Evolutionary conservation across 2,329 filamentous ascomycete species (phyloP).

Genomic region (Ophiocordyceps robertsii): DNA sequence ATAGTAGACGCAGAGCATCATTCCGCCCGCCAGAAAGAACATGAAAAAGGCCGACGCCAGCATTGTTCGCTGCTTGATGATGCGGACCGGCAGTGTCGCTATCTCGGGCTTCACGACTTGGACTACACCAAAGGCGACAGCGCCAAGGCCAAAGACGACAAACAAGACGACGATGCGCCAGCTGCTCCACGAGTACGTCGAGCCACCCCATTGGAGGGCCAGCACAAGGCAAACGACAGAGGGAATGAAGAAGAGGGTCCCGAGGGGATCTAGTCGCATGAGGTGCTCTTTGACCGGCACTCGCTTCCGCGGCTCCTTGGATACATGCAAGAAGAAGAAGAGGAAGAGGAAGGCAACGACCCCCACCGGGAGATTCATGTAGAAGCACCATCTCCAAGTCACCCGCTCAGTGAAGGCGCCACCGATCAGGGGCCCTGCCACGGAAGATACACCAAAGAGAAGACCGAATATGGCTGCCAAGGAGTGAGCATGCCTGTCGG

Average conservation of each 20-base stretch:
- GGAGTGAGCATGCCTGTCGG: slow-evolving; percentile 14
- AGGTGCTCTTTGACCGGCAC: background rate
- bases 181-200: slow-evolving; percentile 35
- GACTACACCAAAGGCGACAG: slow-evolving; percentile 31
- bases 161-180: slow-evolving; percentile 37
- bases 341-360: slow-evolving; percentile 32
- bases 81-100: slow-evolving; percentile 31
- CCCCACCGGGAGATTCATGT: slow-evolving; percentile 32
- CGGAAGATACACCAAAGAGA: slow-evolving; percentile 42
- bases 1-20: slow-evolving; percentile 41
- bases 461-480: slow-evolving; percentile 38
- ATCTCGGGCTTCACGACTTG: slow-evolving; percentile 27
- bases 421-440: slow-evolving; percentile 35
- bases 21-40: slow-evolving; percentile 34
- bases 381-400: slow-evolving; percentile 41
- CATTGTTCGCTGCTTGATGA: slow-evolving; percentile 26
- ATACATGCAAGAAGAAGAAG: slow-evolving; percentile 28
- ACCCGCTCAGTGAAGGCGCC: slow-evolving; percentile 34
- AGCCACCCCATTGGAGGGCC: slow-evolving; percentile 43
- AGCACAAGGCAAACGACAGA: slow-evolving; percentile 39
- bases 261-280: slow-evolving; percentile 34
- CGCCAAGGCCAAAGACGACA: slow-evolving; percentile 31
- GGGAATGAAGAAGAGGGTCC: slow-evolving; percentile 36
- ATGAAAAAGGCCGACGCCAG: slow-evolving; percentile 26
- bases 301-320: slow-evolving; percentile 8